A percentile compares a stretch with the other conserved stretches of the same genome.
These are phyloP conservation scores for Globisporangium paroecandrum DNA, from an alignment of 352 stramenopile species.

Conservation along the genomic window DNA sequence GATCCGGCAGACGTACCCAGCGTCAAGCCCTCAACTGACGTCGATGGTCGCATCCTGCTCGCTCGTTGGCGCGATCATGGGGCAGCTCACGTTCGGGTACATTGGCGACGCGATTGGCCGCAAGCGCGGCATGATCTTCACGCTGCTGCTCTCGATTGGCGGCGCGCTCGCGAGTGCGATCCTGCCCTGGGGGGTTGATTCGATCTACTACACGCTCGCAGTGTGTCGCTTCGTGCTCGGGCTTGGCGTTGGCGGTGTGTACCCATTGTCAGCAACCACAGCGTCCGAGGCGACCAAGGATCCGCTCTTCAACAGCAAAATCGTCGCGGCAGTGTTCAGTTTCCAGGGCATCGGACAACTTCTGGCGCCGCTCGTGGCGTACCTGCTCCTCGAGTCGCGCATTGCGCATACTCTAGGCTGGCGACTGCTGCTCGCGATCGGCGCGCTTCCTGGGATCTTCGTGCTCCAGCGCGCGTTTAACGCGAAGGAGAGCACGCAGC, in stretches of 20 bases:
- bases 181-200: constrained; percentile 47
- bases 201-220: constrained; percentile 63
- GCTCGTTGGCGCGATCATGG: constrained; percentile 73
- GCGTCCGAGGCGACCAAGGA: constrained; percentile 24
- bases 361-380: constrained; percentile 11
- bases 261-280: constrained; percentile 75
- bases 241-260: constrained; percentile 77
- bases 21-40: constrained; percentile 47
- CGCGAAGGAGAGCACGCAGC: constrained; percentile 51
- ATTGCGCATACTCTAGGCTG: constrained; percentile 13
- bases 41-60: constrained; percentile 70
- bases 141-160: constrained; percentile 63
- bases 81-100: constrained; percentile 80
- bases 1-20: constrained; percentile 43
- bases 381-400: constrained; percentile 9
- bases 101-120: constrained; percentile 65
- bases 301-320: constrained; percentile 51
- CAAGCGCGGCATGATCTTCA: constrained; percentile 74
- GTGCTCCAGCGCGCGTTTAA: constrained; percentile 29
- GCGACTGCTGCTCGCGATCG: constrained; percentile 9
- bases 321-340: constrained; percentile 30
- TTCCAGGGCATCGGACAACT: constrained; percentile 18
- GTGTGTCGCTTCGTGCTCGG: constrained; percentile 70
- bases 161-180: constrained; percentile 55
- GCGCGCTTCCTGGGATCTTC: constrained; percentile 7